A percentile compares a stretch with the other conserved stretches of the same genome.
These are phyloP conservation scores for Pseudozyma sp. DNA, from an alignment of 1,284 basidiomycete genomes.

Conservation along the genomic window DNA sequence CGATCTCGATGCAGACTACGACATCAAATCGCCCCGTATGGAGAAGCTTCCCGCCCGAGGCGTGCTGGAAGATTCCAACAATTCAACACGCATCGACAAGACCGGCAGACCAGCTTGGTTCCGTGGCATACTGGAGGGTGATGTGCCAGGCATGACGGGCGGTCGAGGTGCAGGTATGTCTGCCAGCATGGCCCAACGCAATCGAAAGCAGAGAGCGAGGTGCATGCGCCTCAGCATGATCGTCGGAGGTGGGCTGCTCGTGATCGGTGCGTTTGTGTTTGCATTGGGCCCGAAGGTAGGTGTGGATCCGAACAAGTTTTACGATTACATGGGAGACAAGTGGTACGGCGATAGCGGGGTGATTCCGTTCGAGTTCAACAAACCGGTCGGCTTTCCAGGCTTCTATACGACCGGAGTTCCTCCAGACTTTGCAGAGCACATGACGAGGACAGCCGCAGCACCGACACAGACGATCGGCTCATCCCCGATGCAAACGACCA, in stretches of 20 bases:
- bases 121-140: conserved; percentile 31
- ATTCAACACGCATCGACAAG: conserved; percentile 50
- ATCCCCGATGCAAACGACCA: conserved; percentile 58
- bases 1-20: conserved; percentile 42
- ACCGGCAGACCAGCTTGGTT: conserved; percentile 61
- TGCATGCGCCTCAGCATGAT: conserved; percentile 28
- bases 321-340: conserved; percentile 49
- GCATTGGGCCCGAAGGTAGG: conserved; percentile 51
- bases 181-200: conserved; percentile 29
- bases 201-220: conserved; percentile 26
- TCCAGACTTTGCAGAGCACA: conserved; percentile 60
- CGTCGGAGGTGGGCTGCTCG: conserved; percentile 30
- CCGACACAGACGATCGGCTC: conserved; percentile 52
- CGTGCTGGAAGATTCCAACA: conserved; percentile 41
- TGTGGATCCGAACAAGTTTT: conserved; percentile 20
- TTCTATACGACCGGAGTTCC: conserved; percentile 55
- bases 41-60: conserved; percentile 43
- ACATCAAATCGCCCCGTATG: conserved; percentile 15
- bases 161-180: conserved; percentile 39
- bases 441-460: conserved; percentile 40
- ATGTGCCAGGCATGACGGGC: conserved; percentile 29
- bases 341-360: conserved; percentile 47
- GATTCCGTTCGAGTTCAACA: conserved; percentile 55
- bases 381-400: conserved; percentile 62
- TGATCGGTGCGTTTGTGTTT: conserved; percentile 54